A percentile compares a stretch with the other conserved stretches of the same genome.
Evolutionary conservation across 2,329 filamentous ascomycete genomes (phyloP).

Genomic region (Cordyceps fumosorosea): DNA sequence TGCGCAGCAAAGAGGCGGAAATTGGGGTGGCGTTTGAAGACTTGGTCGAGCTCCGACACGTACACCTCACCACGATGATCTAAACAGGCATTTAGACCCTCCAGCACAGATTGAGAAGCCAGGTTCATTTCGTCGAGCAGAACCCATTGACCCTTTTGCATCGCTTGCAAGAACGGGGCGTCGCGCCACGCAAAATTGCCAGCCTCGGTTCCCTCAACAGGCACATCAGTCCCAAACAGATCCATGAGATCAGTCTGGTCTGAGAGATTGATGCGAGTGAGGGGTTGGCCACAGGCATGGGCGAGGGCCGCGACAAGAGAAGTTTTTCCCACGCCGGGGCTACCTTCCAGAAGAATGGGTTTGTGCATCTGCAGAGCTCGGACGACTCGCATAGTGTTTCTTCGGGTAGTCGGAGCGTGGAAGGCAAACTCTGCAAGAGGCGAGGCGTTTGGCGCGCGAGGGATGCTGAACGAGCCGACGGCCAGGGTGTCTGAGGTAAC

Average conservation of each 20-base stretch:
- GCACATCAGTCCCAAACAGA: constrained; percentile 92
- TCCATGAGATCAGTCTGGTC: constrained; percentile 98
- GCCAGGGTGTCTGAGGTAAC: constrained; percentile 46
- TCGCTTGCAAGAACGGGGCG: constrained; percentile 88
- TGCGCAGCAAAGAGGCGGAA: constrained; percentile 97
- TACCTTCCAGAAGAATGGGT: constrained; percentile 90
- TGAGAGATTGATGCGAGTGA: constrained; percentile 93
- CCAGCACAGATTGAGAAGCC: constrained; percentile 91
- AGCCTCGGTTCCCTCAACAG: constrained; percentile 83
- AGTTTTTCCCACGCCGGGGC: constrained; percentile 96
- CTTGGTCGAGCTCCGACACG: constrained; percentile 88
- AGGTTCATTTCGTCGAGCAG: constrained; percentile 98
- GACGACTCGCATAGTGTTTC: constrained; percentile 85
- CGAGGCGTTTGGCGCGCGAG: constrained; percentile 37
- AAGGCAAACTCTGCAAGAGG: constrained; percentile 50
- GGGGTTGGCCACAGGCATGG: constrained; percentile 66
- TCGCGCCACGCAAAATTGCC: constrained; percentile 94
- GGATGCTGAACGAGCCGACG: constrained; percentile 70
- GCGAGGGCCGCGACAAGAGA: constrained; percentile 84
- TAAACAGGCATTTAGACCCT: constrained; percentile 92
- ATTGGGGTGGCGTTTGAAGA: constrained; percentile 79
- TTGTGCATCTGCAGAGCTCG: constrained; percentile 84
- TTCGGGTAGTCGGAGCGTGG: constrained; percentile 79
- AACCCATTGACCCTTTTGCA: constrained; percentile 97
- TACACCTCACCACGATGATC: constrained; percentile 96